These are phyloP conservation scores for Hypericum androsaemum DNA, from an alignment of 345 rosid genomes.

Conservation along the genomic window DNA sequence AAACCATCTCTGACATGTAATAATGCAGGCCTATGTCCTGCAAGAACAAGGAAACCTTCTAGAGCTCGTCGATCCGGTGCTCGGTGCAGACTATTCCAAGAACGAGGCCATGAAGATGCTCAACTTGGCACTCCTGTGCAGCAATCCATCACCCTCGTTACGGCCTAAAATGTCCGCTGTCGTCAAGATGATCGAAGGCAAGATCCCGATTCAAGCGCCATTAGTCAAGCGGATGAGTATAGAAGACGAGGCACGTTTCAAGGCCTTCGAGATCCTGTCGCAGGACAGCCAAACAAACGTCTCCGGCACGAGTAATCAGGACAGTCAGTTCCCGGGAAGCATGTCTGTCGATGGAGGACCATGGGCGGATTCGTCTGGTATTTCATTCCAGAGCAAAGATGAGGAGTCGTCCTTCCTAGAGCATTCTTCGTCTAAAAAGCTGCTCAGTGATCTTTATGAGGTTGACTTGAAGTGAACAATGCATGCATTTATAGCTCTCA, in stretches of 20 bases:
- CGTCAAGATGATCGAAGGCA: constrained; percentile 76
- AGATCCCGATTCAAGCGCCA: constrained; percentile 58
- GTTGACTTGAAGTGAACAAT: neutral
- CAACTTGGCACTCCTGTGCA: constrained; percentile 66
- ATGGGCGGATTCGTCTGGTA: constrained; percentile 42
- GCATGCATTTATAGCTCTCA: too few species aligned
- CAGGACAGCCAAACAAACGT: constrained; percentile 49
- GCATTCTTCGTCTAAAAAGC: constrained; percentile 22
- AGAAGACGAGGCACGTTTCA: constrained; percentile 57
- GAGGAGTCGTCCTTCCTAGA: constrained; percentile 18
- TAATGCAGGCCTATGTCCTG: constrained; percentile 64
- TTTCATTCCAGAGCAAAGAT: constrained; percentile 28
- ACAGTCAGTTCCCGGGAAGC: constrained; percentile 31
- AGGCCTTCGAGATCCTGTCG: constrained; percentile 58
- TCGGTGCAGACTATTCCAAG: constrained; percentile 43
- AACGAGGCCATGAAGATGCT: constrained; percentile 62
- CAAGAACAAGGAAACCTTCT: constrained; percentile 91
- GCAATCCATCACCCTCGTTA: constrained; percentile 78
- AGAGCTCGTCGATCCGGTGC: constrained; percentile 67
- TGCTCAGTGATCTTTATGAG: constrained; percentile 20
- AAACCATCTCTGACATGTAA: too few species aligned
- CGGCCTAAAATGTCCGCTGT: constrained; percentile 81
- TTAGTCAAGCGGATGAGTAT: constrained; percentile 42
- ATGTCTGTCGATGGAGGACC: constrained; percentile 61
- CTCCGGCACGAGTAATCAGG: constrained; percentile 31